Conservation (phyloP, 2,329 filamentous ascomycete genomes). For the Penicillium sp. region DNA sequence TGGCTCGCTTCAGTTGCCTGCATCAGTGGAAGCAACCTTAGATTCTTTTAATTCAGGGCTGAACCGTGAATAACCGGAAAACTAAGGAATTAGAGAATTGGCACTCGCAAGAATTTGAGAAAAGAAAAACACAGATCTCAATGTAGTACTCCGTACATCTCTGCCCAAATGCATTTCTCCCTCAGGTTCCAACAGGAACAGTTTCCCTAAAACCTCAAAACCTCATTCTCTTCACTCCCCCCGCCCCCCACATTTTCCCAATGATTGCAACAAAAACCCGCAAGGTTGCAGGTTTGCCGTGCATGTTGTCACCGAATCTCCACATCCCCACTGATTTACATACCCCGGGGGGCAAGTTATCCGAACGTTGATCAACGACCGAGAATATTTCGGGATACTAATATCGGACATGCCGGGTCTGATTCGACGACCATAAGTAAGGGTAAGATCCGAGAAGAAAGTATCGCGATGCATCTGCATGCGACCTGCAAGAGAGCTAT, state of each 20-base stretch:
- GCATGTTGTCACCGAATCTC: constrained; percentile 4
- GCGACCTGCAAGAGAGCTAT: background rate
- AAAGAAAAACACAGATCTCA: background rate
- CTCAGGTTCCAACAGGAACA: no score
- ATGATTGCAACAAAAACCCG: background rate
- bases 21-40: background rate
- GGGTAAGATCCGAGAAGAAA: background rate
- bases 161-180: background rate
- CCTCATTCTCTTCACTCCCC: no score
- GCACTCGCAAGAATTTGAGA: no score
- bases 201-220: no score
- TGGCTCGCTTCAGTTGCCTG: constrained; percentile 7
- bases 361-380: constrained; percentile 6
- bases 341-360: constrained; percentile 8
- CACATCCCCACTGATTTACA: constrained; percentile 9
- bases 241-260: no score
- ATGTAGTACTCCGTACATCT: background rate
- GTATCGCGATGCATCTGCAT: background rate
- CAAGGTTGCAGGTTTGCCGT: constrained; percentile 2
- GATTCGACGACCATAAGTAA: background rate
- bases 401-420: background rate
- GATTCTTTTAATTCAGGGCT: background rate
- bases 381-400: constrained; percentile 5
- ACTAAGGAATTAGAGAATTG: background rate
- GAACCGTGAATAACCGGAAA: background rate